These are phyloP conservation scores for Naganishia onofrii DNA, from an alignment of 768 basidiomycete genomes.

Conservation along the genomic window DNA sequence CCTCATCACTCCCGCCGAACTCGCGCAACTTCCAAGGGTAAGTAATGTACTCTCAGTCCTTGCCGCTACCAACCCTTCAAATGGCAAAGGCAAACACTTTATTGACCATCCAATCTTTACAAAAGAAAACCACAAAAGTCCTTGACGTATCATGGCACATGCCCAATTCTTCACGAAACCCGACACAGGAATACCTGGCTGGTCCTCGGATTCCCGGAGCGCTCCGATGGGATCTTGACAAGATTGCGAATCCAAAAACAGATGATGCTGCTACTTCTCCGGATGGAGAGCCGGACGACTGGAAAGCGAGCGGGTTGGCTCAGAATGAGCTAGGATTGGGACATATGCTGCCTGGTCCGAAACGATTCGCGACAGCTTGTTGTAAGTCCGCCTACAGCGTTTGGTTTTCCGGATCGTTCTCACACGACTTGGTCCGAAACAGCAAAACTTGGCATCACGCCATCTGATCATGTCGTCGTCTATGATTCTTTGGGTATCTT, in stretches of 20 bases:
- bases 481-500: slow-evolving; percentile 91
- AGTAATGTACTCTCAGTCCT: slow-evolving; percentile 22
- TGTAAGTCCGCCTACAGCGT: neutral
- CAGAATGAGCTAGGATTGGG: slow-evolving; percentile 72
- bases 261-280: slow-evolving; percentile 19
- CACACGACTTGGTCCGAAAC: slow-evolving; percentile 12
- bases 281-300: slow-evolving; percentile 29
- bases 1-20: slow-evolving; percentile 51
- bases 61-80: neutral
- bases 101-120: too few species aligned
- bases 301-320: slow-evolving; percentile 56
- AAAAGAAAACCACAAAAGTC: slow-evolving; percentile 41
- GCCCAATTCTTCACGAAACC: slow-evolving; percentile 76
- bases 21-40: slow-evolving; percentile 46
- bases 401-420: neutral
- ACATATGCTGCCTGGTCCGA: slow-evolving; percentile 84
- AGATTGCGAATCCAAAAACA: slow-evolving; percentile 54
- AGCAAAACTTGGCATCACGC: slow-evolving; percentile 65
- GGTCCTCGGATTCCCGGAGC: slow-evolving; percentile 68
- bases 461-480: slow-evolving; percentile 75
- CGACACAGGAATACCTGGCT: slow-evolving; percentile 65
- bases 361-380: slow-evolving; percentile 72
- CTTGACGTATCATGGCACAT: slow-evolving; percentile 87
- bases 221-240: slow-evolving; percentile 74
- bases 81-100: neutral